A percentile compares a stretch with the other conserved stretches of the same genome.
phyloP scores from a whole-genome alignment of 169 alveolate species.

The Plasmodium gonderi region DNA sequence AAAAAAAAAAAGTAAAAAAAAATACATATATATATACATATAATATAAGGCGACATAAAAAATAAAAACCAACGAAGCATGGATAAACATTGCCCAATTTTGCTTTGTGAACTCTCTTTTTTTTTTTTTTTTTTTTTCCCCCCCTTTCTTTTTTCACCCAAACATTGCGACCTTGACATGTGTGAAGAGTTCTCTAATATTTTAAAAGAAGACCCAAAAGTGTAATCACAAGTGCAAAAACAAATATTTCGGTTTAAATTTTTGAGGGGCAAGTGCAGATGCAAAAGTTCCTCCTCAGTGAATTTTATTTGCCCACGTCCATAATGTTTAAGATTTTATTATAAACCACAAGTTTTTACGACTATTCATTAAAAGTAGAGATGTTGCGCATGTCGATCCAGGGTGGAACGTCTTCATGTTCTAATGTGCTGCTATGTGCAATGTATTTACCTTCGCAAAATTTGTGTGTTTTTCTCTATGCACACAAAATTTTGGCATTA shows the following conservation, averaged over 20 bases:
- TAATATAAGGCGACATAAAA: background rate
- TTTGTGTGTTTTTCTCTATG: too few species aligned
- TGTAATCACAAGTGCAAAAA: background rate
- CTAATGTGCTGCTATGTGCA: too few species aligned
- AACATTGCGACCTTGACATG: background rate
- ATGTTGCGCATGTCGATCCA: background rate
- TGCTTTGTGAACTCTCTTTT: background rate
- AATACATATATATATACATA: background rate
- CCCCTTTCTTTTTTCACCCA: background rate
- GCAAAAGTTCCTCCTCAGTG: background rate
- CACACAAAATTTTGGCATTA: too few species aligned
- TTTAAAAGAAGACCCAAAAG: too few species aligned
- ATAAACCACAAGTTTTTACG: too few species aligned
- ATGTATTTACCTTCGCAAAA: too few species aligned
- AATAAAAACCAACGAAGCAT: background rate
- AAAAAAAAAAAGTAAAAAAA: background rate
- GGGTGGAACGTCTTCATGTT: too few species aligned
- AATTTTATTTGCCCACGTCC: background rate
- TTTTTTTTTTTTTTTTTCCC: background rate
- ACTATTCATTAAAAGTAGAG: background rate
- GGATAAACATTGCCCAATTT: background rate
- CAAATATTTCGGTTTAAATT: background rate
- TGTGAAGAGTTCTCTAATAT: background rate
- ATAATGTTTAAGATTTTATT: too few species aligned
- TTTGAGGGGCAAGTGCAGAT: background rate